Evolutionary conservation across 139 green algal genomes (phyloP), one percentile per base, ranked within the genome.

Genomic region (Closterium sp.): DNA sequence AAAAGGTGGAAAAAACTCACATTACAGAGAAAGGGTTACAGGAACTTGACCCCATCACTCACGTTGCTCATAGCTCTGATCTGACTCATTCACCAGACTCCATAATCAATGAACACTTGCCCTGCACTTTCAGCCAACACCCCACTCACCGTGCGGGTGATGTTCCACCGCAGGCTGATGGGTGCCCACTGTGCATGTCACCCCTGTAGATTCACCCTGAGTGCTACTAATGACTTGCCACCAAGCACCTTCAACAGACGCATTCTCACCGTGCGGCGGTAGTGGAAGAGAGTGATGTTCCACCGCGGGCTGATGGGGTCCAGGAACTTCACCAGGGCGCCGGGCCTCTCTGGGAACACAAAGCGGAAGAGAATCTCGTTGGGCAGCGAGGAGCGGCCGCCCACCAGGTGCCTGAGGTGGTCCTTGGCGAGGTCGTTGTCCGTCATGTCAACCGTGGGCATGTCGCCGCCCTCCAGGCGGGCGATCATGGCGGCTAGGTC

Each of bases 241-340:
- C n/a, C n/a, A n/a, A n/a, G n/a, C n/a, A n/a, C n/a, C n/a, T n/a
- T n/a, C n/a, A n/a, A 31, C 33, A 90, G 16, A 88, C 33, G 16
- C 84, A 38, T 16, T 30, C 34, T 28, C 88, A 94, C 91, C 88
- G 90, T 32, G 25, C 95, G 95, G 66, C 98, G 95, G 96, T 99
- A 99, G 96, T 99, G 98, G 95, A 99, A 99, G 23, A 99, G 95
- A 8, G 98, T 98, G 83, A 99, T 95, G 88, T 98, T 98, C 96
- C 96, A 99, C 5, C 91, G 91, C 3, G 97, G 96, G 3, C 93
- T 96, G 5, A 99, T 30, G 0, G 91, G 91, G 3, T 94, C 86
- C 84, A 99, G 93, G 95, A 99, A 99, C 55, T 91, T 90, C 10
- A 89, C 81, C 55, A 99, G 95, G 3, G 98, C 97, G 1, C 98